Evolutionary conservation across 768 basidiomycete species (phyloP), one percentile per base, ranked within the genome.

Genomic region (Suillus brevipes): DNA sequence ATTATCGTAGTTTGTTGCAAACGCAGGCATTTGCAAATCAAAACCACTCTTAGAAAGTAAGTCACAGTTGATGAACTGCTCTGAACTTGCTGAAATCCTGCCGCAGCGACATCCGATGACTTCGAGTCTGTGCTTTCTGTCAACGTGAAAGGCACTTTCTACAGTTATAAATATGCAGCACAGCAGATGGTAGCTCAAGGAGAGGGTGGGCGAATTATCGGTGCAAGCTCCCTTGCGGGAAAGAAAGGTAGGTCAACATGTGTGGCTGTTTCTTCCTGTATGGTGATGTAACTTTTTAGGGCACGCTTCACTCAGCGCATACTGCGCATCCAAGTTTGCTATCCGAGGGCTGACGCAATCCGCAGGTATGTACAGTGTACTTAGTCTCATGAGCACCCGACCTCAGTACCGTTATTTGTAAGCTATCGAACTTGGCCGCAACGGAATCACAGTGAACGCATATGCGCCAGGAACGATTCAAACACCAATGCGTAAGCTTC

Each of bases 131-230:
- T 77, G 12, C 65, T 79, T n/a, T 64, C 74, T 2, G 73, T 81
- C 60, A 84, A 84, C 49, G 73, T 76, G 34, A 76, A 74, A 16
- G 81, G 84, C 6, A 73, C 74, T 0, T 75, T 83, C 67, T 69
- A 82, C 20, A 77, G 75, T 59, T 81, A 81, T 66, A 83, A 81
- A 65, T 73, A 78, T 60, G 83, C 80, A 14, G 83, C 81, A 8
- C 67, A 68, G 31, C 77, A 79, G 65, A 83, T 83, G 83, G 71
- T 83, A 57, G 74, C 76, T 36, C 83, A 80, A 66, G 81, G 79
- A 8, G 67, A 55, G 7, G 79, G 80, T 13, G 81, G 82, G 1
- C 72, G 82, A 18, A 81, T 84, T 18, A 76, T 83, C 13, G 80
- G 81, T 68, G 68, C 64, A 14, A 69, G 68, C 43, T 84, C 82